phyloP scores from a whole-genome alignment of 345 rosid genomes.

The Zanthoxylum bungeanum region DNA sequence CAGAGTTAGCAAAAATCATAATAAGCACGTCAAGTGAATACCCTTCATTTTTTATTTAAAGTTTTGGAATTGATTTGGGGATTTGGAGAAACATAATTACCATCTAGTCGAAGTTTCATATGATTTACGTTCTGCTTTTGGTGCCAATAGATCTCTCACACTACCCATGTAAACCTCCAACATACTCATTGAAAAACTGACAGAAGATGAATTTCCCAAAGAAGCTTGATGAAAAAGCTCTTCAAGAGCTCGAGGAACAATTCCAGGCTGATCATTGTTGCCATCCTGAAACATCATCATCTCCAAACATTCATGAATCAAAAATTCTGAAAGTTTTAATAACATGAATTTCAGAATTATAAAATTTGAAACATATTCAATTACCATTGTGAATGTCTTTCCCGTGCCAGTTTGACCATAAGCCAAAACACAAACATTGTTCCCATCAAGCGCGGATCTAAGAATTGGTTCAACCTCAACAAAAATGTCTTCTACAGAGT shows the following conservation, averaged over 20 bases:
- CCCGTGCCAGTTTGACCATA: conserved; percentile 97
- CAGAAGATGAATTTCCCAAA: conserved; percentile 38
- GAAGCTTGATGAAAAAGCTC: conserved; percentile 54
- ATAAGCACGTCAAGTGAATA: conserved; percentile 16
- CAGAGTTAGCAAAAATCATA: conserved; percentile 28
- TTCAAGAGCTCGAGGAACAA: conserved; percentile 71
- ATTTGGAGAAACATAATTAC: conserved; percentile 28
- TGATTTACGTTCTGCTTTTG: conserved; percentile 42
- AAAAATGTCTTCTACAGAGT: conserved; percentile 71
- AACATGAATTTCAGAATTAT: conserved; percentile 1
- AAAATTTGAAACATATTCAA: conserved; percentile 13
- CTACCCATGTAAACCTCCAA: conserved; percentile 91
- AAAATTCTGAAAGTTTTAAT: neutral
- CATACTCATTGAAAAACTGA: conserved; percentile 84
- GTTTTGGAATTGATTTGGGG: neutral
- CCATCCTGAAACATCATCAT: conserved; percentile 61
- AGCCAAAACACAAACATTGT: conserved; percentile 85
- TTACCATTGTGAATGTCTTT: conserved; percentile 89
- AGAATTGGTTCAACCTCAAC: conserved; percentile 75
- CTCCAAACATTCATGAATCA: conserved; percentile 8
- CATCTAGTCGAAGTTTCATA: conserved; percentile 44
- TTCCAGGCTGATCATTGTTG: conserved; percentile 58
- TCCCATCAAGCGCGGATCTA: conserved; percentile 90
- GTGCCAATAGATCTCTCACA: conserved; percentile 71
- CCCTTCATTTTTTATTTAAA: neutral